A percentile compares a stretch with the other conserved stretches of the same genome.
These are phyloP conservation scores for Aspergillus phoenicis DNA, from an alignment of 2,329 filamentous ascomycete genomes.

Conservation along the genomic window DNA sequence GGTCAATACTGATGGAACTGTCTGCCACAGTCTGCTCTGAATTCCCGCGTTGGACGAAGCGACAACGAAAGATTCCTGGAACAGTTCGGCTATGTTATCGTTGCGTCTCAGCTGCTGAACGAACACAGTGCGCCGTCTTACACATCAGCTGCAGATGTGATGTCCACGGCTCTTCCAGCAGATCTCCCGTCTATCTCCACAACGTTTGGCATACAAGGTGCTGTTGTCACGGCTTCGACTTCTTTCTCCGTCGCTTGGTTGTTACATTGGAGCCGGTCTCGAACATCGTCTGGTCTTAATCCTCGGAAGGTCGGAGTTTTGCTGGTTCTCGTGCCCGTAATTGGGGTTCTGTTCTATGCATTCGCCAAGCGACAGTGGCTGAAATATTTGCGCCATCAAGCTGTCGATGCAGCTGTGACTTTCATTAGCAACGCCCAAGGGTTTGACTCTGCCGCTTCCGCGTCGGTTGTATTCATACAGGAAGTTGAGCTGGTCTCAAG, in stretches of 20 bases:
- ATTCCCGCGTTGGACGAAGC: constrained; percentile 63
- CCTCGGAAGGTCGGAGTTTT: constrained; percentile 43
- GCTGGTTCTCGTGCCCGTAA: constrained; percentile 51
- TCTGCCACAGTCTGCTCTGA: constrained; percentile 34
- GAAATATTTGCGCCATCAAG: constrained; percentile 73
- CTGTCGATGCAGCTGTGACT: constrained; percentile 66
- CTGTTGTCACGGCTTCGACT: constrained; percentile 63
- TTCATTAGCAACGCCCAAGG: constrained; percentile 76
- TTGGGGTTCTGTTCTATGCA: constrained; percentile 65
- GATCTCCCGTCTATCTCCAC: constrained; percentile 41
- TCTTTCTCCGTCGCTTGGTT: constrained; percentile 68
- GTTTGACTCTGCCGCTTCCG: constrained; percentile 75
- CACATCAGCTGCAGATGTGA: constrained; percentile 39
- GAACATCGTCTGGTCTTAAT: constrained; percentile 51
- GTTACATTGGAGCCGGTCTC: constrained; percentile 69
- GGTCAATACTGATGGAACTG: constrained; percentile 12
- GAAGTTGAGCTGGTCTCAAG: constrained; percentile 94
- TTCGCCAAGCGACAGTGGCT: constrained; percentile 81
- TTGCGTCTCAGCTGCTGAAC: constrained; percentile 85
- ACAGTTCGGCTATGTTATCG: constrained; percentile 88
- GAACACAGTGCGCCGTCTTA: constrained; percentile 54
- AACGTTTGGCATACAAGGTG: constrained; percentile 64
- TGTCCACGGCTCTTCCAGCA: constrained; percentile 32
- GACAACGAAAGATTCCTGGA: constrained; percentile 87
- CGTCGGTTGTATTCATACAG: constrained; percentile 80